Evolutionary conservation across 1,284 basidiomycete genomes (phyloP).

Genomic region (Leccinum colubrinum): DNA sequence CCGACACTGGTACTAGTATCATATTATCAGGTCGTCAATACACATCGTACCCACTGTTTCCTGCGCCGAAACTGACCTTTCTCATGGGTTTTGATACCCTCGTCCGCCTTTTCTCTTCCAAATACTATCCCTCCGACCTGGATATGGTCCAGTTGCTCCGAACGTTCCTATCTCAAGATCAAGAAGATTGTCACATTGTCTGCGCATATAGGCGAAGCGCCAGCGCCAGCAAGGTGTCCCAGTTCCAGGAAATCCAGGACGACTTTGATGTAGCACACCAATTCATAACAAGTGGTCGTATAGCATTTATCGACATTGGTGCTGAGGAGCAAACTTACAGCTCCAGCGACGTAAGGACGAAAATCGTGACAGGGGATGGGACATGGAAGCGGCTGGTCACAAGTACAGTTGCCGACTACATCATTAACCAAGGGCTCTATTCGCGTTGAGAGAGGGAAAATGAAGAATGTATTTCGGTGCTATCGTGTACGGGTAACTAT

Average conservation of each 20-base stretch:
- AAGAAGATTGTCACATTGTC: conserved; percentile 67
- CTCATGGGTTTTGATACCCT: conserved; percentile 89
- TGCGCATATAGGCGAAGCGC: conserved; percentile 60
- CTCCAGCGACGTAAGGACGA: conserved; percentile 69
- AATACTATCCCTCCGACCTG: conserved; percentile 67
- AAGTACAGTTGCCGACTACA: conserved; percentile 43
- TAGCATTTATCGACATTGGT: conserved; percentile 62
- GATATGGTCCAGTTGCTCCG: conserved; percentile 56
- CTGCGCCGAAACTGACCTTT: conserved; percentile 54
- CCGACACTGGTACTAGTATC: neutral
- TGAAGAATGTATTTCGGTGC: conserved; percentile 14
- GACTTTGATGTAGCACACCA: conserved; percentile 41
- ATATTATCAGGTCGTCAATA: neutral
- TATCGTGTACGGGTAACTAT: conserved; percentile 5
- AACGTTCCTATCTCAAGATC: conserved; percentile 59
- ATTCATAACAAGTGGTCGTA: conserved; percentile 49
- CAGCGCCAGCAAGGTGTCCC: conserved; percentile 14
- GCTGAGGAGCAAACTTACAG: conserved; percentile 60
- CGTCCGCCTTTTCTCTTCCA: conserved; percentile 76
- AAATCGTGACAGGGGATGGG: conserved; percentile 38
- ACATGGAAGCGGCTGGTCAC: conserved; percentile 44
- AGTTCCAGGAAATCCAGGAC: conserved; percentile 29
- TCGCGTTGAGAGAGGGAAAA: neutral
- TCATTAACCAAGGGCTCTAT: conserved; percentile 54
- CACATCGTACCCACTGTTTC: conserved; percentile 18